phyloP scores from a whole-genome alignment of 2,329 filamentous ascomycete genomes.

The Cladophialophora yegresii region DNA sequence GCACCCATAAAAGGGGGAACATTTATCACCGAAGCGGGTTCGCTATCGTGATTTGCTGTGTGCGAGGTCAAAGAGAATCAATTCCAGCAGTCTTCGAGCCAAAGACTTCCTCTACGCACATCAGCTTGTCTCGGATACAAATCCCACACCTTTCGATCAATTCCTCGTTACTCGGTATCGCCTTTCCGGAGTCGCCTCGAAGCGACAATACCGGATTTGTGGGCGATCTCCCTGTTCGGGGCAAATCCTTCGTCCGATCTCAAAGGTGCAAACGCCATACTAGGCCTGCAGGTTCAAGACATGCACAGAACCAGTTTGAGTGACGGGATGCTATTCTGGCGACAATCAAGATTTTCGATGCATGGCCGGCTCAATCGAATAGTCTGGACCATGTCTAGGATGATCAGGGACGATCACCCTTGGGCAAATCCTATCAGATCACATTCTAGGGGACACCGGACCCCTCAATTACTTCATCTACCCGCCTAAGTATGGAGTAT shows the following conservation, averaged over 20 bases:
- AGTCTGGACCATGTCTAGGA: conserved; percentile 23
- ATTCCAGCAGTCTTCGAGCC: conserved; percentile 4
- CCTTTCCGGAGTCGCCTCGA: background rate
- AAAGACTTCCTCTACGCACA: background rate
- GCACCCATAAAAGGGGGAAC: conserved; percentile 12
- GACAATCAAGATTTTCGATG: background rate
- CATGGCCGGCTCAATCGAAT: conserved; percentile 17
- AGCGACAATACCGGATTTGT: conserved; percentile 1
- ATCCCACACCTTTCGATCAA: conserved; percentile 8
- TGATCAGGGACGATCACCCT: conserved; percentile 9
- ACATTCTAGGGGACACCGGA: background rate
- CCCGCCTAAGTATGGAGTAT: background rate
- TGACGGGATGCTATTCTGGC: background rate
- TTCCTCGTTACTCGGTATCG: background rate
- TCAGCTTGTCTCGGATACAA: conserved; percentile 14
- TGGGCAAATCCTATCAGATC: background rate
- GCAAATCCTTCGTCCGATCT: conserved; percentile 19
- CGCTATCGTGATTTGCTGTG: conserved; percentile 24
- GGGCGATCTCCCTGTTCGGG: conserved; percentile 3
- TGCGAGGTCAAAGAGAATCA: conserved; percentile 11
- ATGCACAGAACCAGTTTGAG: conserved; percentile 14
- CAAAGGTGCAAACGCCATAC: conserved; percentile 4
- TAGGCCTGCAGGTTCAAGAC: conserved; percentile 9
- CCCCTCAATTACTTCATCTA: background rate
- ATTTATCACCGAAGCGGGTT: background rate